Evolutionary conservation across 345 rosid species (phyloP).

Genomic region (Lepidium didymum): DNA sequence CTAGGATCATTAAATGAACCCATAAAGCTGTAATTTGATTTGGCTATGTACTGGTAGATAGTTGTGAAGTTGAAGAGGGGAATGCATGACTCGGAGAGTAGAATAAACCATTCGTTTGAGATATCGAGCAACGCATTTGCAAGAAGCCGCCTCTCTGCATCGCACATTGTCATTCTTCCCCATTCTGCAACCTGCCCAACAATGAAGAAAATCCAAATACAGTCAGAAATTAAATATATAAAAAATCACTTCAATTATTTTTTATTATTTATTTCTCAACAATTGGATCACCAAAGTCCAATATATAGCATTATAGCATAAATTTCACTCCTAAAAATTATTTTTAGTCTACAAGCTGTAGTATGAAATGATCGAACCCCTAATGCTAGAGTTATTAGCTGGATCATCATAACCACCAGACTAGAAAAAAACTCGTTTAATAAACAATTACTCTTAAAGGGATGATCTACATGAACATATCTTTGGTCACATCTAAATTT

Average conservation of each 20-base stretch:
- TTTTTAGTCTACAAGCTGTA: too few species aligned
- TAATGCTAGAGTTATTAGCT: too few species aligned
- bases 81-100: constrained; percentile 89
- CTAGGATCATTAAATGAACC: constrained; percentile 87
- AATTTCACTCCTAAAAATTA: too few species aligned
- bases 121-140: constrained; percentile 90
- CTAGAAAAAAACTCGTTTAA: too few species aligned
- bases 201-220: neutral
- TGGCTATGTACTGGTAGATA: constrained; percentile 47
- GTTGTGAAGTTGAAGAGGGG: constrained; percentile 70
- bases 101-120: constrained; percentile 80
- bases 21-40: constrained; percentile 61
- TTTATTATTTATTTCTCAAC: too few species aligned
- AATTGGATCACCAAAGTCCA: too few species aligned
- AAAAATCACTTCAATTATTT: neutral
- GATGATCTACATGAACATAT: too few species aligned
- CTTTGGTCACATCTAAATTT: neutral
- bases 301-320: too few species aligned
- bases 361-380: too few species aligned
- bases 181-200: constrained; percentile 64
- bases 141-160: constrained; percentile 82
- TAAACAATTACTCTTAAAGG: too few species aligned
- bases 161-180: constrained; percentile 96
- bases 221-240: neutral
- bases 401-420: too few species aligned